phyloP scores from a whole-genome alignment of 257 asterid species.

The Ligustrum vulgare region DNA sequence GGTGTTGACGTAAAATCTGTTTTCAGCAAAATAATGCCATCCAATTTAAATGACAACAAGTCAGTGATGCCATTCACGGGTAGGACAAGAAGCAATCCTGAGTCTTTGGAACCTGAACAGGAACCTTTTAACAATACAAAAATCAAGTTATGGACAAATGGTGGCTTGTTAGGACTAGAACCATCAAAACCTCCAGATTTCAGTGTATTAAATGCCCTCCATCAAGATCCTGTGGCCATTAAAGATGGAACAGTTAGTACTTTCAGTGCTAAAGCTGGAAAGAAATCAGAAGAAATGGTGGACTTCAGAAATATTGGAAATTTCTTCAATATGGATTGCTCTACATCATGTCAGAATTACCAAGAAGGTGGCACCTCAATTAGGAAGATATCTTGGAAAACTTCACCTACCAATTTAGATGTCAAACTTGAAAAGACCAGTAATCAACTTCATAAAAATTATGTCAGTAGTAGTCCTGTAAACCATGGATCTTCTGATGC shows the following conservation, averaged over 20 bases:
- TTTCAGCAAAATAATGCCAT: conserved; percentile 30
- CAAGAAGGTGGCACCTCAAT: conserved; percentile 42
- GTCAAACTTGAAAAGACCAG: conserved; percentile 53
- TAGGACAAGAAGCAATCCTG: conserved; percentile 36
- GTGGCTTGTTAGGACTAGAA: conserved; percentile 92
- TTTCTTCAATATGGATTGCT: conserved; percentile 26
- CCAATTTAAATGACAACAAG: conserved; percentile 26
- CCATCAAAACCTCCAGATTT: conserved; percentile 95
- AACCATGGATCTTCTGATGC: conserved; percentile 31
- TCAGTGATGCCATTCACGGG: conserved; percentile 30
- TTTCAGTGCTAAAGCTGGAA: conserved; percentile 30
- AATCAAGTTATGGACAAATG: conserved; percentile 88
- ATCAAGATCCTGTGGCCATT: conserved; percentile 34
- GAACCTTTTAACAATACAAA: conserved; percentile 48
- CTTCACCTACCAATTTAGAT: conserved; percentile 75
- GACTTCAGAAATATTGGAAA: conserved; percentile 34
- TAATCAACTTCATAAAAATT: conserved; percentile 33
- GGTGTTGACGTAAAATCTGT: conserved; percentile 39
- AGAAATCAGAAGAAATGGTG: conserved; percentile 35
- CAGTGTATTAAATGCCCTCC: conserved; percentile 36
- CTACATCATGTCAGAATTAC: conserved; percentile 40
- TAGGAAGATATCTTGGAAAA: conserved; percentile 62
- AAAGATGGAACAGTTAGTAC: conserved; percentile 33
- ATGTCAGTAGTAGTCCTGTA: conserved; percentile 25
- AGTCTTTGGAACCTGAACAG: conserved; percentile 45